These are phyloP conservation scores for Wickerhamomyces ciferrii DNA, from an alignment of 805 yeast species.

Conservation along the genomic window DNA sequence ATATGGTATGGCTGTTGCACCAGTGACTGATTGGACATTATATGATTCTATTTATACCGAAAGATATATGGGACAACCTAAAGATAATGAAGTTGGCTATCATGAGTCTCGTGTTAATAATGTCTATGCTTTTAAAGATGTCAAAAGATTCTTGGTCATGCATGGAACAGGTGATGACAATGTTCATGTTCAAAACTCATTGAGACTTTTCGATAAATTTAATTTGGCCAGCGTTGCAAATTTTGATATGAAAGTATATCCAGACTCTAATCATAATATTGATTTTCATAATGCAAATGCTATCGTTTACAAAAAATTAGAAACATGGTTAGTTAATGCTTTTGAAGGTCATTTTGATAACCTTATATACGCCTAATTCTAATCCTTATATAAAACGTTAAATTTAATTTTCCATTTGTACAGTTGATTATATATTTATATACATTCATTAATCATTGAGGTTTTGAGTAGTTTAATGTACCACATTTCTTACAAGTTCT, in stretches of 20 bases:
- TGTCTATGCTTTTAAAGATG: conserved; percentile 35
- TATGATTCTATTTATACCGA: conserved; percentile 81
- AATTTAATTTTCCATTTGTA: too few relatives aligned
- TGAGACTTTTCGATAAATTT: conserved; percentile 54
- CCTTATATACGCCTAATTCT: neutral
- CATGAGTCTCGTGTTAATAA: conserved; percentile 38
- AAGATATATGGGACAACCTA: conserved; percentile 61
- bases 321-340: conserved; percentile 62
- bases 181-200: conserved; percentile 72
- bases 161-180: conserved; percentile 87
- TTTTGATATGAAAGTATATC: conserved; percentile 84
- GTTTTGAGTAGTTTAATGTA: conserved; percentile 62
- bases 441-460: too few relatives aligned
- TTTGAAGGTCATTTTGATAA: conserved; percentile 35
- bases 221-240: conserved; percentile 51
- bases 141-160: conserved; percentile 58
- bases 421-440: too few relatives aligned
- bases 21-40: conserved; percentile 73
- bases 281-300: conserved; percentile 71
- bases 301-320: conserved; percentile 67
- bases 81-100: conserved; percentile 44
- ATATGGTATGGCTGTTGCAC: conserved; percentile 80
- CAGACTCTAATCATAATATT: conserved; percentile 90
- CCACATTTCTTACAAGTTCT: conserved; percentile 79
- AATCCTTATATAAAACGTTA: neutral